Base-by-base conservation (phyloP, 1,284 basidiomycete genomes). In the Ganoderma boninense region DNA sequence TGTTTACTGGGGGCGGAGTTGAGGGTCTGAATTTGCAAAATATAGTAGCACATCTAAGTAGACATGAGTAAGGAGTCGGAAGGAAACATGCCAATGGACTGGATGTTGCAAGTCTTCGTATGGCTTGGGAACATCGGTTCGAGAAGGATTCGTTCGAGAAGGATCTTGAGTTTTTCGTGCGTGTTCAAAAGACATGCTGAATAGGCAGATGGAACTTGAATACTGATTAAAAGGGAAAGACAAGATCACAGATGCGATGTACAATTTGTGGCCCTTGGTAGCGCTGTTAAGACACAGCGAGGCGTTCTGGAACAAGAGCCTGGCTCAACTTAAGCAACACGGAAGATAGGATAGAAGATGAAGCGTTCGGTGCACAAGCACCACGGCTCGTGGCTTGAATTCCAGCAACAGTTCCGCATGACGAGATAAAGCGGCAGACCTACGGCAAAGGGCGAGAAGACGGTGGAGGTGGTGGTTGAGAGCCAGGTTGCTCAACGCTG, bases 261-360 rank as follows among this genome's bases (percentile, higher is more conserved):
- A 35, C 4, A 35, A 35, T 57, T 57, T 35, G 56, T 57, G 32
- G 16, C 29, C 18, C 56, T 32, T 57, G 29, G 18, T 20, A 57
- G 56, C 56, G 56, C 56, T 57, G 56, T 35, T 29, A 57, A 57
- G 56, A 35, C 29, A 32, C 32, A 57, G 56, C 29, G 54, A 56
- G 16, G 54, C 29, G 16, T 26, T 56, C 32, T 57, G 56, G 29
- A 56, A 56, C 54, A 14, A 2, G 32, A 56, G 54, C 29, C 56
- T 57, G 35, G 29, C 56, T 57, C 56, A 7, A 57, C 56, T 57
- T 57, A 29, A 29, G 16, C 56, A 57, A 35, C 29, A 35, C 14
- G 56, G 32, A 35, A 29, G 26, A 18, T 16, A 29, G 26, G 14
- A 29, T 16, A 14, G 16, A 56, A 1, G 23, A 56, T 11, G 26